Percentiles rank a stretch among this genome's conserved stretches.
Conservation (phyloP, 2,329 filamentous ascomycete genomes). For the Trichothecium sympodiale region DNA sequence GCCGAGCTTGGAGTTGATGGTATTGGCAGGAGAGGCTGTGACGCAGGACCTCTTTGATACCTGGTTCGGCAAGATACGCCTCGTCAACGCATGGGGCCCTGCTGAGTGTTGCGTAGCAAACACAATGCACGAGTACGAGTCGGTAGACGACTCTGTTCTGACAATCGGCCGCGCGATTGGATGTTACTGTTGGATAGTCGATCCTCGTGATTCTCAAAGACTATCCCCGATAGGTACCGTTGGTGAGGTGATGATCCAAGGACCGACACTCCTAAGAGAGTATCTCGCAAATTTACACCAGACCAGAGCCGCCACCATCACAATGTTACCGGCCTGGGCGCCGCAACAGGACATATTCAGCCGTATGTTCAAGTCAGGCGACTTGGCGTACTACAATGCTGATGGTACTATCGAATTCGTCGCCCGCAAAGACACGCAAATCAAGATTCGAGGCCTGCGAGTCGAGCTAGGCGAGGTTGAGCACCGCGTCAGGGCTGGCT, state of each 20-base stretch:
- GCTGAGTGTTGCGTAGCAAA: background rate
- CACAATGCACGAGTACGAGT: background rate
- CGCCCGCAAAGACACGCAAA: slow-evolving; percentile 38
- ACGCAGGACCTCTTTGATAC: background rate
- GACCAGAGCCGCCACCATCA: slow-evolving; percentile 7
- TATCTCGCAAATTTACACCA: slow-evolving; percentile 3
- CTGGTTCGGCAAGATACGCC: background rate
- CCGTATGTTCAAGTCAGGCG: background rate
- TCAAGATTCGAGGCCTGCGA: slow-evolving; percentile 42
- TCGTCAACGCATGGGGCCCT: background rate
- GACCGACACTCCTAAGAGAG: slow-evolving; percentile 34
- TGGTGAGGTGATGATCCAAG: slow-evolving; percentile 18
- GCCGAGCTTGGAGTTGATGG: background rate
- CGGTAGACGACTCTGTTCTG: background rate
- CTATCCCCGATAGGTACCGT: background rate
- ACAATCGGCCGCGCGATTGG: background rate
- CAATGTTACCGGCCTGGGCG: background rate
- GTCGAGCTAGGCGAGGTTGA: slow-evolving; percentile 25
- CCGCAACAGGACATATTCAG: background rate
- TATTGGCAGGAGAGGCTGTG: background rate
- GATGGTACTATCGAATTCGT: slow-evolving; percentile 8
- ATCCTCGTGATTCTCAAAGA: slow-evolving; percentile 1
- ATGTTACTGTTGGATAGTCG: slow-evolving; percentile 5
- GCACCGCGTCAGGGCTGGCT: background rate
- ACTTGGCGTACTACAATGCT: background rate